Percentiles rank a stretch among this genome's conserved stretches.
phyloP scores from a whole-genome alignment of 2,329 filamentous ascomycete genomes.

The Neurospora sp. region DNA sequence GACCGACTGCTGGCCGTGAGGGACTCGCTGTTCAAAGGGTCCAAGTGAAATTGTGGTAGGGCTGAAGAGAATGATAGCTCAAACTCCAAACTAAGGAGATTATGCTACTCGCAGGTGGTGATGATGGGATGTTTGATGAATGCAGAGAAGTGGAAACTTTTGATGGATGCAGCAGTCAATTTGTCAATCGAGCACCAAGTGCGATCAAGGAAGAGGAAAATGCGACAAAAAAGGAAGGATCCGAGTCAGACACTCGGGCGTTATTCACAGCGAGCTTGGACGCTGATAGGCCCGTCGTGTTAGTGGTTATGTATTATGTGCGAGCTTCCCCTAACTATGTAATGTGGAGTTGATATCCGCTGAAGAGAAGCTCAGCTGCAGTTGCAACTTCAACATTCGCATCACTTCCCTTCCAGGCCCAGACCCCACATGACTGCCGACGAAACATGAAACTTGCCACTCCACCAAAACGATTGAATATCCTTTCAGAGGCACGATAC shows the following conservation, averaged over 20 bases:
- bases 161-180: neutral
- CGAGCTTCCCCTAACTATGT: neutral
- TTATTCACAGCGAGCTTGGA: neutral
- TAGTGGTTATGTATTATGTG: neutral
- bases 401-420: neutral
- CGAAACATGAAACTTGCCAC: neutral
- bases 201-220: neutral
- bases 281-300: neutral
- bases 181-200: neutral
- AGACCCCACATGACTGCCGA: neutral
- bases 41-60: neutral
- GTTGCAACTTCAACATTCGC: neutral
- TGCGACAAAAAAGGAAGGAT: neutral
- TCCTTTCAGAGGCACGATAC: neutral
- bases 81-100: neutral
- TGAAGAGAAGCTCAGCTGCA: neutral
- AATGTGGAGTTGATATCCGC: neutral
- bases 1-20: neutral
- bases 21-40: neutral
- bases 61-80: neutral
- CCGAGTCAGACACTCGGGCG: neutral
- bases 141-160: neutral
- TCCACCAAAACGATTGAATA: neutral
- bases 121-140: neutral
- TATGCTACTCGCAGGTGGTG: neutral